Evolutionary conservation across 2,329 filamentous ascomycete genomes (phyloP).

Genomic region (Cladophialophora immunda): DNA sequence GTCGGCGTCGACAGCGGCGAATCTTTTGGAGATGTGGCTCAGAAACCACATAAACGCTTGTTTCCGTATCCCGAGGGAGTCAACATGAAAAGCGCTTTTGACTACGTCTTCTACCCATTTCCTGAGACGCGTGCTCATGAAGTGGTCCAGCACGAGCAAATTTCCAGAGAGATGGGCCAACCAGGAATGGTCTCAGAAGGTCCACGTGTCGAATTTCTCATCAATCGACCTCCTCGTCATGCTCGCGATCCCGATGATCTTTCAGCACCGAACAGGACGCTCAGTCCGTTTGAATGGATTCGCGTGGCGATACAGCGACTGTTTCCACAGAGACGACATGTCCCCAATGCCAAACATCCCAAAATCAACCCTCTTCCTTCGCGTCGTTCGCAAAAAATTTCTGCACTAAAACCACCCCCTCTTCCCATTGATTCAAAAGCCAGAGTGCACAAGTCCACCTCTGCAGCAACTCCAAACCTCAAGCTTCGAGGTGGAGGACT

Average conservation of each 20-base stretch:
- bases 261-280: constrained; percentile 1
- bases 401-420: neutral
- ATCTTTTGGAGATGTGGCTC: neutral
- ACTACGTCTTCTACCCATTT: constrained; percentile 37
- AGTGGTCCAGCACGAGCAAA: constrained; percentile 34
- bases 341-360: neutral
- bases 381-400: neutral
- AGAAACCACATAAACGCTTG: neutral
- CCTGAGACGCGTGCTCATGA: constrained; percentile 38
- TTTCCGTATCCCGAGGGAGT: constrained; percentile 30
- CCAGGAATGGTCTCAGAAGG: constrained; percentile 34
- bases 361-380: neutral
- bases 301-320: constrained; percentile 9
- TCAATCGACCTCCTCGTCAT: constrained; percentile 37
- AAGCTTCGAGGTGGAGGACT: constrained; percentile 25
- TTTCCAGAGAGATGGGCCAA: constrained; percentile 33
- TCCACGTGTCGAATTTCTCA: constrained; percentile 28
- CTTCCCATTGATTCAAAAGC: constrained; percentile 20
- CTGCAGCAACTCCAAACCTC: neutral
- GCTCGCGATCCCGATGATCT: constrained; percentile 25
- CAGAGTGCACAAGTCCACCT: constrained; percentile 20
- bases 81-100: constrained; percentile 32
- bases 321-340: constrained; percentile 11
- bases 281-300: constrained; percentile 20
- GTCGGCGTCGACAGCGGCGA: neutral